phyloP scores from a whole-genome alignment of 768 basidiomycete species.

The Xanthoconium stramineum region DNA sequence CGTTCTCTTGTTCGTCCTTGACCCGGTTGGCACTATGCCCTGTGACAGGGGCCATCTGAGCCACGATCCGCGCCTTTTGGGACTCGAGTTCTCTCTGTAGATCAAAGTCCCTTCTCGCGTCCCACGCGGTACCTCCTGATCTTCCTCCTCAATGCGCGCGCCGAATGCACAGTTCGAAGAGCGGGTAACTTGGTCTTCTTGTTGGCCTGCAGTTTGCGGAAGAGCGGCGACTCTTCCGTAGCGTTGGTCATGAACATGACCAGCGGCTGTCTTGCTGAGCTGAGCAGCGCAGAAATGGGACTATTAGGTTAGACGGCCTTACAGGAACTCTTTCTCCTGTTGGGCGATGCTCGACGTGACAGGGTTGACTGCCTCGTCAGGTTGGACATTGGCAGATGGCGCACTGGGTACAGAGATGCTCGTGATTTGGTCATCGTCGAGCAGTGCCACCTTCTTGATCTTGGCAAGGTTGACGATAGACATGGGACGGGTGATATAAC shows the following conservation, averaged over 20 bases:
- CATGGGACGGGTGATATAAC: conserved; percentile 55
- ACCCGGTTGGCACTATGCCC: conserved; percentile 26
- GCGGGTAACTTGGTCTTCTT: conserved; percentile 52
- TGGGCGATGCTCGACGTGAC: conserved; percentile 66
- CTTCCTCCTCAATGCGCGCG: conserved; percentile 44
- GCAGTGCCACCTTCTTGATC: conserved; percentile 55
- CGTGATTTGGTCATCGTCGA: conserved; percentile 60
- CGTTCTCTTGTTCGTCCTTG: conserved; percentile 36
- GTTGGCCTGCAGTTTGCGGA: conserved; percentile 57
- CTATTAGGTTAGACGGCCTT: conserved; percentile 93
- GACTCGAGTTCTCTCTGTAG: conserved; percentile 67
- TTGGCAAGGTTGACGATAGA: conserved; percentile 69
- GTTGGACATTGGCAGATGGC: conserved; percentile 13
- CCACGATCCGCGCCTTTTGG: conserved; percentile 91
- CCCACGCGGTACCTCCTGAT: conserved; percentile 39
- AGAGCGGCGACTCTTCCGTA: conserved; percentile 34
- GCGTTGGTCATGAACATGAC: conserved; percentile 59
- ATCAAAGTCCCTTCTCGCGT: conserved; percentile 38
- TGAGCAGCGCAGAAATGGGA: conserved; percentile 88
- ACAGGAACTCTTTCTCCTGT: conserved; percentile 96
- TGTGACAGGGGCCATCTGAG: conserved; percentile 75
- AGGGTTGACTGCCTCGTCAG: conserved; percentile 33
- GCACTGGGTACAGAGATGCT: conserved; percentile 43
- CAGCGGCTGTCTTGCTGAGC: conserved; percentile 84
- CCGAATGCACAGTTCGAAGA: conserved; percentile 40